Base-by-base conservation (phyloP, 1,284 basidiomycete species). In the Paramarasmius palmivorus region DNA sequence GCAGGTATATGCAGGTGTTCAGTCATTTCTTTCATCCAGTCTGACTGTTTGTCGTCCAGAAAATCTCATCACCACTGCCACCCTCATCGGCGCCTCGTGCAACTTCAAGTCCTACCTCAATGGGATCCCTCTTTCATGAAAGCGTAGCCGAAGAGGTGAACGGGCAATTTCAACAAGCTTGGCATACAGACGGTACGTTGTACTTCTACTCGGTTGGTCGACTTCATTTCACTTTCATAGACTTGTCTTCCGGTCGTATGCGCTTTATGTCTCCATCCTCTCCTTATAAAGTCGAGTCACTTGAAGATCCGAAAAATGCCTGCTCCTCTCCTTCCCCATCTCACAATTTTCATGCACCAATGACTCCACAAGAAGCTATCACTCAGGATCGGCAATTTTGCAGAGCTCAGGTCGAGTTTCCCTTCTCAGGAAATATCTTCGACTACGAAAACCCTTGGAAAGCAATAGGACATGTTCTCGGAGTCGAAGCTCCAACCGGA, bases 361-460 rank as follows among this genome's bases (percentile, higher is more conserved):
- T n/a, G n/a, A n/a, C n/a, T n/a, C n/a, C n/a, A n/a, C n/a, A n/a
- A n/a, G n/a, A n/a, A n/a, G n/a, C n/a, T n/a, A n/a, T n/a, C n/a
- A n/a, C n/a, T n/a, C n/a, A n/a, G n/a, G n/a, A n/a, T n/a, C n/a
- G n/a, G n/a, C n/a, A n/a, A n/a, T n/a, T n/a, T n/a, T n/a, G n/a
- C n/a, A n/a, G n/a, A n/a, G n/a, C n/a, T 15, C n/a, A 19, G 10
- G 9, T 19, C 22, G 22, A 14, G 15, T 41, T 37, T 15, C 15
- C 37, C 29, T 49, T 58, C 19, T 52, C 53, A 15, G 69, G 69
- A 40, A 72, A 67, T 50, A 59, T 77, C 6, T 77, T 74, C 49
- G 68, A 74, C 38, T 70, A 73, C 51, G 59, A 66, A 44, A 71
- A 78, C 59, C 76, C 77, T 2, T 79, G 77, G 77, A 66, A 63